Conservation (phyloP, 495 filamentous ascomycete genomes). For the Xylaria curta region DNA sequence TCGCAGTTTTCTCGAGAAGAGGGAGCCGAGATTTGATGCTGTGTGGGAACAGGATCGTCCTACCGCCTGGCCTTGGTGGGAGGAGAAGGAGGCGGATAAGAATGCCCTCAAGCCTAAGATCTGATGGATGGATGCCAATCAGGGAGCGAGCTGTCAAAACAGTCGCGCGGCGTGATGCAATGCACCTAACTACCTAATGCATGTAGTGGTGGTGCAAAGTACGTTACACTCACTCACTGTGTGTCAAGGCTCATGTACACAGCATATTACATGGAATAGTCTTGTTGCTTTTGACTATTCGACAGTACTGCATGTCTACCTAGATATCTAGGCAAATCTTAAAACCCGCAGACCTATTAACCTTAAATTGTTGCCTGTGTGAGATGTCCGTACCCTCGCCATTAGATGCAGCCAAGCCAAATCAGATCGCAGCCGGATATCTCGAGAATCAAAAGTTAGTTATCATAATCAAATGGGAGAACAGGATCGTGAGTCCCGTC, state of each 20-base stretch:
- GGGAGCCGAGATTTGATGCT: constrained; percentile 59
- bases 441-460: constrained; percentile 16
- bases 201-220: neutral
- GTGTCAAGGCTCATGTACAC: neutral
- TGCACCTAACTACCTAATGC: neutral
- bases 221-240: neutral
- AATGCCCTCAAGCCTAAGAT: constrained; percentile 29
- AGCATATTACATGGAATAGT: neutral
- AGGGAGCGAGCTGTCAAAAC: neutral
- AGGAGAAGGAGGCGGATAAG: constrained; percentile 36
- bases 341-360: neutral
- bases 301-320: constrained; percentile 9
- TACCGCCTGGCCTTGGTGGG: constrained; percentile 57
- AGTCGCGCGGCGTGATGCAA: neutral
- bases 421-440: constrained; percentile 11
- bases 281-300: constrained; percentile 5
- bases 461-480: constrained; percentile 3
- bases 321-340: constrained; percentile 10
- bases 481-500: neutral
- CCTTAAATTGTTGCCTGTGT: constrained; percentile 19
- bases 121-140: constrained; percentile 1
- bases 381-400: neutral
- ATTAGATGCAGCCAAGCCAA: neutral
- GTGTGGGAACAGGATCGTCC: constrained; percentile 55
- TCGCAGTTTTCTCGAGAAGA: constrained; percentile 53